These are phyloP conservation scores for Tricholoma terreum DNA, from an alignment of 768 basidiomycete species.

Conservation along the genomic window DNA sequence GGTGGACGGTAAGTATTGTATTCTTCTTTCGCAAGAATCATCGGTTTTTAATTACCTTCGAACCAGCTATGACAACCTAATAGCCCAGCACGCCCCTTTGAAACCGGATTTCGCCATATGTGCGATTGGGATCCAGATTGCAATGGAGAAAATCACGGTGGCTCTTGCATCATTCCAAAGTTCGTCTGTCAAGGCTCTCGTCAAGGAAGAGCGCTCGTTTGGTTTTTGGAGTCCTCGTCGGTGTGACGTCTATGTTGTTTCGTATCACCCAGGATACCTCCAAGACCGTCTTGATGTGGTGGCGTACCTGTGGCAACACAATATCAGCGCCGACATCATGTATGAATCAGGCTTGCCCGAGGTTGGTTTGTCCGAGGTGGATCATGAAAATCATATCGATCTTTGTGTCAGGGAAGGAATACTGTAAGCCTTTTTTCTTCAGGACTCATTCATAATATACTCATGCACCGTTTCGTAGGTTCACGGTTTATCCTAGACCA, in stretches of 20 bases:
- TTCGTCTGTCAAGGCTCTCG: constrained; percentile 60
- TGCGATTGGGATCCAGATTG: constrained; percentile 74
- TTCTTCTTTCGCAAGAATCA: background rate
- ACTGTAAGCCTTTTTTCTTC: constrained; percentile 53
- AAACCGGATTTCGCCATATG: constrained; percentile 52
- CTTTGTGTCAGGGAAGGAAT: constrained; percentile 80
- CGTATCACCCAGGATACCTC: constrained; percentile 70
- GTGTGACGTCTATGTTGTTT: constrained; percentile 84
- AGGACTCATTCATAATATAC: background rate
- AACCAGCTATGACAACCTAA: constrained; percentile 69
- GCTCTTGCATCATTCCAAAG: constrained; percentile 70
- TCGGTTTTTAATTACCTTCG: background rate
- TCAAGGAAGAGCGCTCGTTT: constrained; percentile 80
- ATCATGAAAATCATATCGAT: constrained; percentile 65
- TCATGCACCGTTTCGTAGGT: constrained; percentile 21
- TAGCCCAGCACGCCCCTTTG: constrained; percentile 57
- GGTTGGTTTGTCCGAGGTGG: constrained; percentile 52
- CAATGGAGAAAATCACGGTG: constrained; percentile 72
- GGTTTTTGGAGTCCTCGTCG: constrained; percentile 89
- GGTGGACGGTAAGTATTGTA: constrained; percentile 62
- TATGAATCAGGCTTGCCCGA: constrained; percentile 72
- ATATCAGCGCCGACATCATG: constrained; percentile 85
- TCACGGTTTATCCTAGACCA: constrained; percentile 48
- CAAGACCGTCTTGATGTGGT: constrained; percentile 78
- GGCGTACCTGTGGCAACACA: constrained; percentile 73